Evolutionary conservation across 2,329 filamentous ascomycete species (phyloP).

Genomic region (Eutypa lata): DNA sequence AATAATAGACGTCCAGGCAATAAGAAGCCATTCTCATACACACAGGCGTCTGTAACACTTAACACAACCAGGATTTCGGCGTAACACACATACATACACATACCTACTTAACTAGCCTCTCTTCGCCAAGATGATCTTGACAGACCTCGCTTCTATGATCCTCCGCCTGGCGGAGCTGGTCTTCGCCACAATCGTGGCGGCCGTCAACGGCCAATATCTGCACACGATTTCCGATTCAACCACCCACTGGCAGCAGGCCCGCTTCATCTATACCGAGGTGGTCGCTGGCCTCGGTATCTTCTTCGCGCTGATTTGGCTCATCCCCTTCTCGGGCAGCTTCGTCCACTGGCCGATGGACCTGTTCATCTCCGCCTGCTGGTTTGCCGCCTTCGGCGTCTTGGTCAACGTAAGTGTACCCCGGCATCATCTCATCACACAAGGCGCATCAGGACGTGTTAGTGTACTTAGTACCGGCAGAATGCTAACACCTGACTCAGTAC

Average conservation of each 20-base stretch:
- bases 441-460: neutral
- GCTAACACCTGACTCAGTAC: conserved; percentile 26
- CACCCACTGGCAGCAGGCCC: conserved; percentile 51
- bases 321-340: conserved; percentile 67
- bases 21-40: too few species aligned
- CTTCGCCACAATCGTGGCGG: conserved; percentile 70
- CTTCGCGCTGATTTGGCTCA: conserved; percentile 67
- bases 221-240: conserved; percentile 43
- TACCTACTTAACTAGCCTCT: neutral
- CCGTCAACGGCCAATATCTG: conserved; percentile 66
- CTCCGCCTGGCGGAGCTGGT: conserved; percentile 62
- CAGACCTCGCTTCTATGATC: conserved; percentile 52
- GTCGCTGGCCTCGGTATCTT: conserved; percentile 67
- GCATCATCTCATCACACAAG: neutral
- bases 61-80: neutral
- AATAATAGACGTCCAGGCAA: too few species aligned
- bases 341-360: conserved; percentile 70
- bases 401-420: conserved; percentile 48
- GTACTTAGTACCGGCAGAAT: neutral
- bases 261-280: conserved; percentile 73
- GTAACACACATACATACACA: neutral
- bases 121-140: conserved; percentile 45
- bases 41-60: neutral
- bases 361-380: conserved; percentile 67
- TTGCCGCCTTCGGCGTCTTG: conserved; percentile 64